Conservation (phyloP, 2,329 filamentous ascomycete species). For the Arthrobotrys conoides region DNA sequence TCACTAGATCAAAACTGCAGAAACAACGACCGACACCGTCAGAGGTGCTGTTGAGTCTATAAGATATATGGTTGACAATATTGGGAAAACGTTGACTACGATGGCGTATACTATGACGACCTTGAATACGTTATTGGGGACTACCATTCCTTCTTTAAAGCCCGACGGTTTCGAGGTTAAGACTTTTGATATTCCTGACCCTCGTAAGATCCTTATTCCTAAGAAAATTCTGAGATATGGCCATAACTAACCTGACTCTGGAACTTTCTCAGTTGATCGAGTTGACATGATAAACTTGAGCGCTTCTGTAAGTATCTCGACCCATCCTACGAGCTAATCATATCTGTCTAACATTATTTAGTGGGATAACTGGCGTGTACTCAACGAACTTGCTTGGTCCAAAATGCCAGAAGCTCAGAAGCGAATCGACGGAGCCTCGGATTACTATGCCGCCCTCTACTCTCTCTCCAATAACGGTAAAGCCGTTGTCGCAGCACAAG, state of each 20-base stretch:
- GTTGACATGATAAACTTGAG: constrained; percentile 50
- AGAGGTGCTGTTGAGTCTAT: constrained; percentile 45
- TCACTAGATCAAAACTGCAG: constrained; percentile 20
- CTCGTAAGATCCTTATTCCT: constrained; percentile 10
- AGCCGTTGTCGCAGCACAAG: constrained; percentile 47
- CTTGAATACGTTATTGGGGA: constrained; percentile 34
- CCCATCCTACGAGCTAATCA: background rate
- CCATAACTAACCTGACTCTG: background rate
- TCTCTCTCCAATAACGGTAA: constrained; percentile 53
- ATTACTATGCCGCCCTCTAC: constrained; percentile 51
- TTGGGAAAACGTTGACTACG: constrained; percentile 28
- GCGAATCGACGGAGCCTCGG: constrained; percentile 46
- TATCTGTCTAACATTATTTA: background rate
- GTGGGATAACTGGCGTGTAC: constrained; percentile 57
- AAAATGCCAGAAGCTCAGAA: constrained; percentile 44
- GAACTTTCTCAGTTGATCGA: constrained; percentile 26
- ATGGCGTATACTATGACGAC: constrained; percentile 44
- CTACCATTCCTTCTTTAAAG: constrained; percentile 42
- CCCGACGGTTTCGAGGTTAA: constrained; percentile 44
- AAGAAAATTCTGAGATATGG: background rate
- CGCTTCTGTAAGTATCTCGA: constrained; percentile 34
- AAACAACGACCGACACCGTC: constrained; percentile 21
- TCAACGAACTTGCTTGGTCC: constrained; percentile 49
- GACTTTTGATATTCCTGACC: constrained; percentile 32
- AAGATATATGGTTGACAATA: constrained; percentile 44